A percentile compares a stretch with the other conserved stretches of the same genome.
phyloP scores from a whole-genome alignment of 345 rosid genomes.

The Camelina sativa region DNA sequence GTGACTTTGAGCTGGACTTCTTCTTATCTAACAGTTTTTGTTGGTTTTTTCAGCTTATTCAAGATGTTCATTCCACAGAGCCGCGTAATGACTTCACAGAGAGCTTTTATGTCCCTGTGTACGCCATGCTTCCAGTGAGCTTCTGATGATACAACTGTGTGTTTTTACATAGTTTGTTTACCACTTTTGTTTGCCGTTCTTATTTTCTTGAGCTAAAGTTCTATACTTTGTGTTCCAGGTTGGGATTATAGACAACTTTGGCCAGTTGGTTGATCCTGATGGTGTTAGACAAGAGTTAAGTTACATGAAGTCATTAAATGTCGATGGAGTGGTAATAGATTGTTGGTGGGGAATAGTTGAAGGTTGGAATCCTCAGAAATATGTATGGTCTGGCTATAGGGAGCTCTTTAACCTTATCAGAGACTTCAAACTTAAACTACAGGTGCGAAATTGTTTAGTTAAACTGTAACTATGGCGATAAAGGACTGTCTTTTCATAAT shows the following conservation, averaged over 20 bases:
- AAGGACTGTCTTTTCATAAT: background rate
- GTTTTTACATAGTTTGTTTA: background rate
- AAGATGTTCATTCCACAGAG: conserved; percentile 70
- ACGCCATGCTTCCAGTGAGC: conserved; percentile 80
- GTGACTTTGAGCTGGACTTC: background rate
- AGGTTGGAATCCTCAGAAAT: conserved; percentile 92
- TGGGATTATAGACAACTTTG: conserved; percentile 67
- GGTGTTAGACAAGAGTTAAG: conserved; percentile 73
- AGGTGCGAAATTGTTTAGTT: conserved; percentile 49
- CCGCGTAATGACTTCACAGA: conserved; percentile 59
- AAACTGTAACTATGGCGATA: conserved; percentile 2
- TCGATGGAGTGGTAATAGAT: conserved; percentile 80
- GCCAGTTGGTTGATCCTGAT: conserved; percentile 80
- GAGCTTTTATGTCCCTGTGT: conserved; percentile 74
- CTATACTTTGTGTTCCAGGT: conserved; percentile 53
- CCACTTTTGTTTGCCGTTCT: background rate
- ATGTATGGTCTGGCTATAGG: conserved; percentile 91
- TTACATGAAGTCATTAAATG: conserved; percentile 72
- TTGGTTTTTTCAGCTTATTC: conserved; percentile 68
- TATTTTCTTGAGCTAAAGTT: conserved; percentile 30
- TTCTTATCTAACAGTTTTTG: background rate
- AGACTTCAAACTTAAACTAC: conserved; percentile 85
- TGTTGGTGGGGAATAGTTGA: conserved; percentile 99
- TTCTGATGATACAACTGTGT: conserved; percentile 29
- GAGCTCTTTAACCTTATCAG: conserved; percentile 74